These are phyloP conservation scores for Torulaspora pretoriensis DNA, from an alignment of 1,139 yeast genomes.

Conservation along the genomic window DNA sequence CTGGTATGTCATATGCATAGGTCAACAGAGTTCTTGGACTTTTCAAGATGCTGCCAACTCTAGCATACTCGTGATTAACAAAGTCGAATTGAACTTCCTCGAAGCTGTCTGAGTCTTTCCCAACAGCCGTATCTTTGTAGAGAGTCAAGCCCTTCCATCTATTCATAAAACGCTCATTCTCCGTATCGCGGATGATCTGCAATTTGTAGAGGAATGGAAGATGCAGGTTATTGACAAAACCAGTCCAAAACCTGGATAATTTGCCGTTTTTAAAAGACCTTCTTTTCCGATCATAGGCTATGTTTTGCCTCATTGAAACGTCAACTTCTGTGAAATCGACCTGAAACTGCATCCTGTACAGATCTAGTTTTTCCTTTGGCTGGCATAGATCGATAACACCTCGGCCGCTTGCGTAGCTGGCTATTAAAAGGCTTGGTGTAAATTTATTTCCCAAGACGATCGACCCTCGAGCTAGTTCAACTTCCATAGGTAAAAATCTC, in stretches of 20 bases:
- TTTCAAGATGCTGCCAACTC: conserved; percentile 68
- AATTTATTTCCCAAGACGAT: conserved; percentile 72
- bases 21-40: conserved; percentile 51
- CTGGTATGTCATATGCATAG: conserved; percentile 71
- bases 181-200: conserved; percentile 36
- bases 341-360: conserved; percentile 38
- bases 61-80: conserved; percentile 69
- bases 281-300: conserved; percentile 44
- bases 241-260: conserved; percentile 26
- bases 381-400: conserved; percentile 57
- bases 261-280: conserved; percentile 24
- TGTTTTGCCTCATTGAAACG: conserved; percentile 63
- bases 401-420: conserved; percentile 53
- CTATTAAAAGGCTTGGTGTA: conserved; percentile 68
- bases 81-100: conserved; percentile 32
- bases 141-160: conserved; percentile 45
- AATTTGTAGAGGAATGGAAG: conserved; percentile 18
- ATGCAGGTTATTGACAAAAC: conserved; percentile 18
- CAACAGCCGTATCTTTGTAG: conserved; percentile 34
- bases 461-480: conserved; percentile 64
- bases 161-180: conserved; percentile 43
- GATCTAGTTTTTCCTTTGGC: conserved; percentile 51
- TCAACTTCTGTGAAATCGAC: conserved; percentile 39
- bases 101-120: conserved; percentile 25
- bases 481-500: conserved; percentile 53